Percentiles rank a stretch among this genome's conserved stretches.
Evolutionary conservation across 2,329 filamentous ascomycete species (phyloP).

Genomic region (Aspergillus sp.): DNA sequence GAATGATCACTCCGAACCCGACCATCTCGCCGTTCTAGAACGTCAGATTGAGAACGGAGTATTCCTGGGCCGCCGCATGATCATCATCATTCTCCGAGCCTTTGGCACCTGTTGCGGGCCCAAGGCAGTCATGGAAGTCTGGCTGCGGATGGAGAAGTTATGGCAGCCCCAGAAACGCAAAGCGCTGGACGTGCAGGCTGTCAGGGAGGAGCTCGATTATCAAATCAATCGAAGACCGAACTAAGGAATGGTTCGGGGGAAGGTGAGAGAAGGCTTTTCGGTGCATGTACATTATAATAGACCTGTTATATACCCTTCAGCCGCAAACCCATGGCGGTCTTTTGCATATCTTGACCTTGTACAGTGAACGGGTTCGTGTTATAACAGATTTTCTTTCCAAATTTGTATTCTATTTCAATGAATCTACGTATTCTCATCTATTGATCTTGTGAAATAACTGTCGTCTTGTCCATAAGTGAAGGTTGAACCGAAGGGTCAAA

Average conservation of each 20-base stretch:
- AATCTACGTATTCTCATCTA: background rate
- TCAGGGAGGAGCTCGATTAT: conserved; percentile 38
- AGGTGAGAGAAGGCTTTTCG: background rate
- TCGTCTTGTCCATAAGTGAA: no score
- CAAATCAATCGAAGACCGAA: conserved; percentile 28
- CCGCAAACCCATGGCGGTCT: conserved; percentile 4
- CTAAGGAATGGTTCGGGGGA: background rate
- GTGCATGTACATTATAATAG: conserved; percentile 31
- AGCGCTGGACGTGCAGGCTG: conserved; percentile 34
- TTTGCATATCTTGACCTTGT: conserved; percentile 7
- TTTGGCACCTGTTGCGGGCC: conserved; percentile 39
- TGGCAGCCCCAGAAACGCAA: conserved; percentile 40
- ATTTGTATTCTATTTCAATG: background rate
- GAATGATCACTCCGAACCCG: conserved; percentile 4
- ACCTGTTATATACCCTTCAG: conserved; percentile 22
- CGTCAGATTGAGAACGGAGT: conserved; percentile 39
- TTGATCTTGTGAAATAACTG: background rate
- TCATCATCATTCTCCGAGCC: conserved; percentile 39
- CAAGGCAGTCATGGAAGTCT: conserved; percentile 38
- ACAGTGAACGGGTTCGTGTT: conserved; percentile 7
- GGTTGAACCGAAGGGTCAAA: no score
- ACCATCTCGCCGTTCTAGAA: conserved; percentile 24
- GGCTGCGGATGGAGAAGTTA: conserved; percentile 40
- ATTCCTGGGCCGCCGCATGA: conserved; percentile 42
- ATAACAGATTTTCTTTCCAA: background rate